Percentiles rank a stretch among this genome's conserved stretches.
Evolutionary conservation across 768 basidiomycete species (phyloP).

Genomic region (Amanita fuliginea): DNA sequence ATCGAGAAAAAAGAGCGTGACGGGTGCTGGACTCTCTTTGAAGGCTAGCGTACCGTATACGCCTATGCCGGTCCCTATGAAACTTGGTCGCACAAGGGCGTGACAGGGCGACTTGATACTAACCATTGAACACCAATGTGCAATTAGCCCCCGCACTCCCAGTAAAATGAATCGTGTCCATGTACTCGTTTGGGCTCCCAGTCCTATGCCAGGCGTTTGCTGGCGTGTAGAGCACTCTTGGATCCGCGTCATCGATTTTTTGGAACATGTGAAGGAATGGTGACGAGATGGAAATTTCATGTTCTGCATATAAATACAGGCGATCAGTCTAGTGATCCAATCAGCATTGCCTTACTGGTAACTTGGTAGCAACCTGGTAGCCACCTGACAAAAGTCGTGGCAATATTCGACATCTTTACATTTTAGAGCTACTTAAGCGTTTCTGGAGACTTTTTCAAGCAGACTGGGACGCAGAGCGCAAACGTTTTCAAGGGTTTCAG

Average conservation of each 20-base stretch:
- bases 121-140: neutral
- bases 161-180: neutral
- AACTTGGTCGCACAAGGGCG: neutral
- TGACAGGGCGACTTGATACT: neutral
- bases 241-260: neutral
- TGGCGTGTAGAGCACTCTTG: neutral
- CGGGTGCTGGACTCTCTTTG: neutral
- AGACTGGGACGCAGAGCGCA: too few relatives aligned
- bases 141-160: neutral
- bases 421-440: too few relatives aligned
- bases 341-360: too few relatives aligned
- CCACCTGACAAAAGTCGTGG: too few relatives aligned
- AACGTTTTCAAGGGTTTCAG: too few relatives aligned
- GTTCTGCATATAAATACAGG: too few relatives aligned
- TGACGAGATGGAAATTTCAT: neutral
- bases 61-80: neutral
- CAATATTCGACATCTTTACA: too few relatives aligned
- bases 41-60: neutral
- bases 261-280: neutral
- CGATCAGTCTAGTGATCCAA: too few relatives aligned
- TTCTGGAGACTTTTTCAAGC: too few relatives aligned
- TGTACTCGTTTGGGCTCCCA: neutral
- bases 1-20: neutral
- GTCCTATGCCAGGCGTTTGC: neutral
- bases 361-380: too few relatives aligned